Conservation (phyloP, 2,329 filamentous ascomycete species). For the Alternaria ethzedia region DNA sequence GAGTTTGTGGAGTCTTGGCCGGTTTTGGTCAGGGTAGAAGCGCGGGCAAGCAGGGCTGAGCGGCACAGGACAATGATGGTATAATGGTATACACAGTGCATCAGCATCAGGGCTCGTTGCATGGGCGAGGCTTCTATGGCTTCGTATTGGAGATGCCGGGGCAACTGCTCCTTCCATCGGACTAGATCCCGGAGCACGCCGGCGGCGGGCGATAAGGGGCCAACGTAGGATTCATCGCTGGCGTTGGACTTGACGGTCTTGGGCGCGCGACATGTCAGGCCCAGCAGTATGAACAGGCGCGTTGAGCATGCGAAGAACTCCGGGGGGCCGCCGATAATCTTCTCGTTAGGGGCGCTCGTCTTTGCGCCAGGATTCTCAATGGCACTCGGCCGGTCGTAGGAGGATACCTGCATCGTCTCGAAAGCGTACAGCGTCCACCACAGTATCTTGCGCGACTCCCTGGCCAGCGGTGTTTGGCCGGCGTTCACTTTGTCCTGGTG, state of each 20-base stretch:
- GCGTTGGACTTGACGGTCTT: conserved; percentile 37
- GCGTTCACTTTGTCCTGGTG: conserved; percentile 51
- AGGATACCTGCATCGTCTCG: conserved; percentile 55
- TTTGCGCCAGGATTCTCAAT: conserved; percentile 48
- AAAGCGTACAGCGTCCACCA: conserved; percentile 62
- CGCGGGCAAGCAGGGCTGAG: conserved; percentile 48
- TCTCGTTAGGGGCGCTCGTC: conserved; percentile 46
- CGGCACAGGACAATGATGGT: conserved; percentile 49
- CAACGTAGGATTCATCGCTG: conserved; percentile 48
- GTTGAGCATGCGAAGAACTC: conserved; percentile 51
- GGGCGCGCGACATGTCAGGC: conserved; percentile 48
- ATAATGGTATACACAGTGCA: conserved; percentile 53
- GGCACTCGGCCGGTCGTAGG: conserved; percentile 54
- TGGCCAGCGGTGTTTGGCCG: conserved; percentile 42
- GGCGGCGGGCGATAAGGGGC: conserved; percentile 48
- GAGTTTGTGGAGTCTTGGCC: conserved; percentile 33
- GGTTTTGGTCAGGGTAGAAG: conserved; percentile 39
- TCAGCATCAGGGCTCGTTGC: conserved; percentile 48
- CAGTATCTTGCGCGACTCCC: conserved; percentile 57
- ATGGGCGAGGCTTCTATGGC: conserved; percentile 42
- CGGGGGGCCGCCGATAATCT: conserved; percentile 45
- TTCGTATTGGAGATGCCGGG: conserved; percentile 47
- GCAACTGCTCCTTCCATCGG: conserved; percentile 49
- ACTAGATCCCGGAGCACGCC: conserved; percentile 48
- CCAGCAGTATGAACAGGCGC: conserved; percentile 46